Evolutionary conservation across 306 rosid genomes (phyloP).

Genomic region (Dicorynia guianensis): DNA sequence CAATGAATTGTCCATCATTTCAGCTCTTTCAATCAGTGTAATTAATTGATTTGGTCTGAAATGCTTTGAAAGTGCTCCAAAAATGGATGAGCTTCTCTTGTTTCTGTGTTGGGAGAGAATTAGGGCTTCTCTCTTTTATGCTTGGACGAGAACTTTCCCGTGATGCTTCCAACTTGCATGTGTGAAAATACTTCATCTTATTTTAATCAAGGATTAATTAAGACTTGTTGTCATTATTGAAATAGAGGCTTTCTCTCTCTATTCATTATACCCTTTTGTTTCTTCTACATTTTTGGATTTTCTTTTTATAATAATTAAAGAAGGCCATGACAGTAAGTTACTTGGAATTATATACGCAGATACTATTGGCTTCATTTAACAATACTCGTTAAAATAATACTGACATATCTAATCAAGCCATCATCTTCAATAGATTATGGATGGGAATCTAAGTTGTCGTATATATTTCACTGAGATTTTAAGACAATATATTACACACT

Average conservation of each 20-base stretch:
- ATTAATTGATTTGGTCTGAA: not conserved
- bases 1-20: conserved; percentile 8
- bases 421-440: too few relatives aligned
- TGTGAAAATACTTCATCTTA: not conserved
- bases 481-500: too few relatives aligned
- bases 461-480: too few relatives aligned
- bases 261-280: not conserved
- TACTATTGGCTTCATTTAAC: too few relatives aligned
- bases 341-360: too few relatives aligned
- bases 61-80: not conserved
- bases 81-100: too few relatives aligned
- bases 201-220: not conserved
- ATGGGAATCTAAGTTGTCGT: too few relatives aligned
- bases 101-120: not conserved
- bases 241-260: conserved; percentile 20
- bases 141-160: not conserved
- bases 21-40: not conserved
- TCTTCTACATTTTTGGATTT: not conserved
- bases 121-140: not conserved
- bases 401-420: too few relatives aligned
- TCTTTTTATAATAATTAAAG: too few relatives aligned
- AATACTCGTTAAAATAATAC: too few relatives aligned
- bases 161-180: conserved; percentile 10
- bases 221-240: not conserved
- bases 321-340: too few relatives aligned